These are phyloP conservation scores for Aspergillus jensenii DNA, from an alignment of 2,329 filamentous ascomycete genomes.

Conservation along the genomic window DNA sequence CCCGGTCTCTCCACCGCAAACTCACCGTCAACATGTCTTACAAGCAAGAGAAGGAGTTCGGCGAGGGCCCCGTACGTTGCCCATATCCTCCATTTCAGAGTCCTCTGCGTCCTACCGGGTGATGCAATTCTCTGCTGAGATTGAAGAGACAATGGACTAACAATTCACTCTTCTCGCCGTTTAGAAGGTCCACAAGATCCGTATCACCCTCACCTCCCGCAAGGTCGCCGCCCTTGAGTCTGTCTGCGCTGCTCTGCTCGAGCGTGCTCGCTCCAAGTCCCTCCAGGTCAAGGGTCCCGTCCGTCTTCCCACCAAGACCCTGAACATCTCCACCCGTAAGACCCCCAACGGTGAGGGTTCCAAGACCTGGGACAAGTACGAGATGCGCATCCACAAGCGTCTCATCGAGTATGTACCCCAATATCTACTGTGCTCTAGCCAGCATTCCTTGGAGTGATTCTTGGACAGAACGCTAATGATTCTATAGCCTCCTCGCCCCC, in stretches of 20 bases:
- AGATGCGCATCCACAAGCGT: conserved; percentile 99
- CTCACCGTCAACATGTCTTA: conserved; percentile 72
- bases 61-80: conserved; percentile 74
- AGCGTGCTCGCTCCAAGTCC: conserved; percentile 98
- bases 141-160: conserved; percentile 14
- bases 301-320: conserved; percentile 93
- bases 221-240: conserved; percentile 97
- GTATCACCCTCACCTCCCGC: conserved; percentile 93
- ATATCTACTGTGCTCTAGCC: neutral
- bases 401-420: conserved; percentile 74
- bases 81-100: neutral
- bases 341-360: conserved; percentile 99
- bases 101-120: neutral
- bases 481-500: conserved; percentile 77
- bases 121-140: neutral
- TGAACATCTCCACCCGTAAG: conserved; percentile 97
- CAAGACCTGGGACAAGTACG: conserved; percentile 99
- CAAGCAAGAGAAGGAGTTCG: conserved; percentile 93
- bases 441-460: too few relatives aligned
- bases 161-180: conserved; percentile 16
- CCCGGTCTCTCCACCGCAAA: conserved; percentile 29
- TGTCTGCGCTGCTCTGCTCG: conserved; percentile 96
- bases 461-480: conserved; percentile 12
- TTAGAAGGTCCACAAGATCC: conserved; percentile 94
- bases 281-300: conserved; percentile 98